Base-by-base conservation (phyloP, 441 rosid genomes). In the Erysimum cheiri region DNA sequence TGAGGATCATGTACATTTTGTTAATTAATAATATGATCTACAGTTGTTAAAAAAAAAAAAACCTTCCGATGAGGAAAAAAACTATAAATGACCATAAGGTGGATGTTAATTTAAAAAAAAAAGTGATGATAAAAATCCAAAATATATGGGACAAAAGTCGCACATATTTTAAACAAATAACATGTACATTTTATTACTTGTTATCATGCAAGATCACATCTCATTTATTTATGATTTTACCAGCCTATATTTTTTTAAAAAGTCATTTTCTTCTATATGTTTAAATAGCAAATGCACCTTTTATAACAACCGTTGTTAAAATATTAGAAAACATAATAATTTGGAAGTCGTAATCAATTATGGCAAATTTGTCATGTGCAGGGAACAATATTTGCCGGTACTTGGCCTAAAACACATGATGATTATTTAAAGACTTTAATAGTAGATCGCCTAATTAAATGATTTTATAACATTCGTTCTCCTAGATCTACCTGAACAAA, bases 401-500 rank as follows among this genome's bases (percentile, higher is more conserved):
- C 32, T 24, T 66, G 67, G 49, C 67, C 56, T 33, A 50, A 67
- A 59, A 33, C 67, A 73, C 57, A 73, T 67, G 77, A 66, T 73
- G 46, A 43, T 22, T 50, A n/a, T n/a, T n/a, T 24, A 22, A 24
- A 14, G 44, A 35, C 46, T 41, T 58, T 31, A 33, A 14, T 12
- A 52, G 39, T 58, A 49, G 55, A 73, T 59, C 22, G 44, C 60
- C 6, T 65, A 58, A 49, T 32, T 40, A 66, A 58, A n/a, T 50
- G 40, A 14, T 48, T 65, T 56, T 41, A 50, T 66, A 56, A 44
- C 63, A 40, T 67, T 52, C 47, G 43, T 59, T 40, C 62, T 43
- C 57, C 26, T 41, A 59, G 68, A 67, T 73, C 69, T 50, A 52
- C 77, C 72, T 73, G 77, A 67, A 67, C 43, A 73, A 41, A 43